phyloP scores from a whole-genome alignment of 257 asterid genomes.

The Gynochthodes officinalis region DNA sequence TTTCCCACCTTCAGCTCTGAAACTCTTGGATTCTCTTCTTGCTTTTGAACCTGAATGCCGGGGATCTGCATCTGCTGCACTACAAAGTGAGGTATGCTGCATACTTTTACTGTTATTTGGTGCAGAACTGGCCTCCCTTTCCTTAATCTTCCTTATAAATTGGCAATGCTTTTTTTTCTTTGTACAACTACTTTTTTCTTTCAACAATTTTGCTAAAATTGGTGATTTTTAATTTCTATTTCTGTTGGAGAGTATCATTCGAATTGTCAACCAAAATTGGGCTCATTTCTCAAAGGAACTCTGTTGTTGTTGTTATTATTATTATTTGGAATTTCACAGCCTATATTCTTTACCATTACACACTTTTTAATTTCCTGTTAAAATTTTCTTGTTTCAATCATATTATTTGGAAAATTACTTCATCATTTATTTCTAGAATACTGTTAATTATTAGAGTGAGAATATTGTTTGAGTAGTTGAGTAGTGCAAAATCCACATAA shows the following conservation, averaged over 20 bases:
- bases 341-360: not conserved
- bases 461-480: not conserved
- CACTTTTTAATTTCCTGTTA: not conserved
- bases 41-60: slow-evolving; percentile 79
- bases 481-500: not conserved
- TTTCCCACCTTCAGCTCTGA: slow-evolving; percentile 56
- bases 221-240: not conserved
- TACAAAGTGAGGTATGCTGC: slow-evolving; percentile 56
- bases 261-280: not conserved
- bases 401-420: not conserved
- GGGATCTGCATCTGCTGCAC: slow-evolving; percentile 66
- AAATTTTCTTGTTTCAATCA: not conserved
- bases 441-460: not conserved
- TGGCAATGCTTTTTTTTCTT: not conserved
- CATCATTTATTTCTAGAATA: not conserved
- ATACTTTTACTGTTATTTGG: slow-evolving; percentile 3
- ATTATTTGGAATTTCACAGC: not conserved
- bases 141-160: not conserved
- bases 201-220: not conserved
- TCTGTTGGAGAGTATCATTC: not conserved
- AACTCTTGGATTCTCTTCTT: slow-evolving; percentile 71
- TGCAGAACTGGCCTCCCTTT: not conserved
- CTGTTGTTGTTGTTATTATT: no score
- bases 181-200: not conserved
- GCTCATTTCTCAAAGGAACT: not conserved